Evolutionary conservation across 768 basidiomycete genomes (phyloP).

Genomic region (Tulasnella sp.): DNA sequence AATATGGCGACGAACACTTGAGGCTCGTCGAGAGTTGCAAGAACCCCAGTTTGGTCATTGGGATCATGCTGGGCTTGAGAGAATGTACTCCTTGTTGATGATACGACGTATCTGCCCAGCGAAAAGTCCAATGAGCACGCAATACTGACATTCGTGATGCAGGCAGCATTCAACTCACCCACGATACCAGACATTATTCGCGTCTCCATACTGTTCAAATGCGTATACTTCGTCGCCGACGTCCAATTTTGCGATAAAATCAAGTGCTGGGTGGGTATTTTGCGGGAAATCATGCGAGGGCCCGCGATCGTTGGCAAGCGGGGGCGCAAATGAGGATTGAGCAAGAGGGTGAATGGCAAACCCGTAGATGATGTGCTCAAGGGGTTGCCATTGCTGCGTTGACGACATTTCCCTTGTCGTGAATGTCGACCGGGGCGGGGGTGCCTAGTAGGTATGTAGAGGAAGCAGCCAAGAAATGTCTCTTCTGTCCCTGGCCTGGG

Average conservation of each 20-base stretch:
- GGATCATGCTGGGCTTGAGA: constrained; percentile 53
- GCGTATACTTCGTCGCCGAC: constrained; percentile 97
- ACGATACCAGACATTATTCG: constrained; percentile 81
- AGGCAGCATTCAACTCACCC: constrained; percentile 48
- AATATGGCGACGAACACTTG: constrained; percentile 87
- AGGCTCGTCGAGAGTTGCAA: constrained; percentile 20
- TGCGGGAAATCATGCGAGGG: neutral
- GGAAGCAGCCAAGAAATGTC: neutral
- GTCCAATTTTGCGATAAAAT: constrained; percentile 54
- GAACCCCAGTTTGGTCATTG: constrained; percentile 8
- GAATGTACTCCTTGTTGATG: constrained; percentile 61
- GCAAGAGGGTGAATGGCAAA: constrained; percentile 79
- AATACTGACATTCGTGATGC: neutral
- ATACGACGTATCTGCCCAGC: constrained; percentile 64
- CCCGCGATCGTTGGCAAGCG: constrained; percentile 39
- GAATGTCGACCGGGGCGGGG: neutral
- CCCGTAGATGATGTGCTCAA: constrained; percentile 73
- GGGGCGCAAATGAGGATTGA: constrained; percentile 47
- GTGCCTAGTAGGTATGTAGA: neutral
- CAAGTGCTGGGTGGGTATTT: constrained; percentile 21
- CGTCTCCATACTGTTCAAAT: constrained; percentile 82
- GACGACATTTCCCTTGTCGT: neutral
- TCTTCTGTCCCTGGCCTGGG: constrained; percentile 6
- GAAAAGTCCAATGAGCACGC: neutral
- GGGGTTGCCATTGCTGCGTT: constrained; percentile 41